phyloP scores from a whole-genome alignment of 2,329 filamentous ascomycete species.

The Beauveria asiatica region DNA sequence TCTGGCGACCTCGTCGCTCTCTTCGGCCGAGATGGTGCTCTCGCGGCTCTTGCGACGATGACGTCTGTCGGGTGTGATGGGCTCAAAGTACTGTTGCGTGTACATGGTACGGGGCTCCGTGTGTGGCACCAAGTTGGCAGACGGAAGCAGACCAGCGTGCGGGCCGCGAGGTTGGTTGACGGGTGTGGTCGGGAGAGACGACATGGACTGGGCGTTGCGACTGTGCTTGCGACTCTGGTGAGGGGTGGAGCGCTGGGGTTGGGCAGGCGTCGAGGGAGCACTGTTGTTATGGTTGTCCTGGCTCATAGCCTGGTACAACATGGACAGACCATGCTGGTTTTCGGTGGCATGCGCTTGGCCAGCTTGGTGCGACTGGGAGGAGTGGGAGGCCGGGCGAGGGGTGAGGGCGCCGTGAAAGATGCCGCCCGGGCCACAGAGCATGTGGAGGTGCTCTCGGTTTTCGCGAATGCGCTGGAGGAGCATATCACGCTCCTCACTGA shows the following conservation, averaged over 20 bases:
- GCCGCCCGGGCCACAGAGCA: conserved; percentile 66
- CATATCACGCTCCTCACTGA: conserved; percentile 69
- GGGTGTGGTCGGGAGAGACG: conserved; percentile 74
- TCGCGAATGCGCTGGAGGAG: conserved; percentile 79
- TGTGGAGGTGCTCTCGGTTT: conserved; percentile 79
- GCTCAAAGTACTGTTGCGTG: conserved; percentile 29
- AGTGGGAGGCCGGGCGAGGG: conserved; percentile 40
- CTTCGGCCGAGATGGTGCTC: conserved; percentile 70
- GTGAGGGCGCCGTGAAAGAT: conserved; percentile 56
- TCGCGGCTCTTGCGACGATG: conserved; percentile 64
- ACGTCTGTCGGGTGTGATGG: conserved; percentile 35
- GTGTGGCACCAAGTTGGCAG: conserved; percentile 53
- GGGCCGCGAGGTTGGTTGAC: conserved; percentile 41
- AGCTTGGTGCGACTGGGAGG: conserved; percentile 39
- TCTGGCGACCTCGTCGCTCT: conserved; percentile 45
- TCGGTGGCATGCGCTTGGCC: conserved; percentile 36
- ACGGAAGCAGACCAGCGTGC: conserved; percentile 49
- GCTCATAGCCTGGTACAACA: conserved; percentile 71
- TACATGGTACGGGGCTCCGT: conserved; percentile 46
- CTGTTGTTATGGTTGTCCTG: conserved; percentile 59
- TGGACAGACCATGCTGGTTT: conserved; percentile 60
- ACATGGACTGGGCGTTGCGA: conserved; percentile 73
- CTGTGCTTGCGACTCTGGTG: conserved; percentile 54
- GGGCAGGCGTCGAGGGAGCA: conserved; percentile 61
- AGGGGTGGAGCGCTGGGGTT: conserved; percentile 34